These are phyloP conservation scores for Taxawa tesnikishii DNA, from an alignment of 2,329 filamentous ascomycete genomes.

Conservation along the genomic window DNA sequence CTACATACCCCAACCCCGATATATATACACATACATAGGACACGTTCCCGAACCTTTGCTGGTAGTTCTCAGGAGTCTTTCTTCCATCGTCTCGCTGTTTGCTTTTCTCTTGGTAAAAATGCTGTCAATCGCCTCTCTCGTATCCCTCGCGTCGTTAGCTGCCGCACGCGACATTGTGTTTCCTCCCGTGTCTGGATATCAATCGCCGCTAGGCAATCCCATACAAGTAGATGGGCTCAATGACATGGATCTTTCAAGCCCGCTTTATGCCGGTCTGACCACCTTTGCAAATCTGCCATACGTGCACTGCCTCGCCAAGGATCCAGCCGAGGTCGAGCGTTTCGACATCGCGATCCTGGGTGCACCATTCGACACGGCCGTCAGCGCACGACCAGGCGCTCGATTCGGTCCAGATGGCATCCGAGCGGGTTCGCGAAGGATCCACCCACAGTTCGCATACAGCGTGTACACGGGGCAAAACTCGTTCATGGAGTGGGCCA, in stretches of 20 bases:
- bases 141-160: too few species aligned
- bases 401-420: slow-evolving; percentile 42
- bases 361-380: slow-evolving; percentile 35
- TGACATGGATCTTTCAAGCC: slow-evolving; percentile 11
- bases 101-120: too few species aligned
- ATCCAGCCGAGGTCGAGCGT: slow-evolving; percentile 13
- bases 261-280: slow-evolving; percentile 27
- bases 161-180: slow-evolving; percentile 30
- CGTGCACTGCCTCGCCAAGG: slow-evolving; percentile 29
- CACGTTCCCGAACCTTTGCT: too few species aligned
- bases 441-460: slow-evolving; percentile 28
- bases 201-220: slow-evolving; percentile 19
- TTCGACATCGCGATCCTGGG: slow-evolving; percentile 39
- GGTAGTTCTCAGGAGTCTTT: too few species aligned
- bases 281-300: slow-evolving; percentile 38
- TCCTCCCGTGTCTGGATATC: slow-evolving; percentile 24
- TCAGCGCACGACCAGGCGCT: slow-evolving; percentile 17
- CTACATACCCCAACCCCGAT: too few species aligned
- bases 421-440: slow-evolving; percentile 36
- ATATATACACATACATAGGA: too few species aligned
- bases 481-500: slow-evolving; percentile 34
- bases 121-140: too few species aligned
- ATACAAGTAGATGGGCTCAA: slow-evolving; percentile 13
- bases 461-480: slow-evolving; percentile 39
- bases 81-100: too few species aligned